Conservation (phyloP, 768 basidiomycete species). For the Lanmaoa rubissima region DNA sequence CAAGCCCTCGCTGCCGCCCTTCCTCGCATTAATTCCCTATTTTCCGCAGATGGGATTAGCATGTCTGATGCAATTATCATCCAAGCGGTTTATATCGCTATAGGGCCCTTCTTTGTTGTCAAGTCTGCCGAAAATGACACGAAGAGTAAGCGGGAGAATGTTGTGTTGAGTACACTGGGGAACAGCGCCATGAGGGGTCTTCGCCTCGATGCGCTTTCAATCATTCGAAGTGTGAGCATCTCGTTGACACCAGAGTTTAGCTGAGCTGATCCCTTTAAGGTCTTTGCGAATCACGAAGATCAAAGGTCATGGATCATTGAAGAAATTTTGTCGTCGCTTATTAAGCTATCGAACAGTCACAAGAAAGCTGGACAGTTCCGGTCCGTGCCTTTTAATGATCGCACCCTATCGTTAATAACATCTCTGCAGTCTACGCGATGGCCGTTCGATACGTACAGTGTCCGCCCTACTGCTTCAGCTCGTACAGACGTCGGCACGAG, state of each 20-base stretch:
- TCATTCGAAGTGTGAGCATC: constrained; percentile 77
- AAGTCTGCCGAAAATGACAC: constrained; percentile 58
- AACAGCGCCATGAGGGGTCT: constrained; percentile 80
- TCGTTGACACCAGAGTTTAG: neutral
- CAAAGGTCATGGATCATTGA: constrained; percentile 98
- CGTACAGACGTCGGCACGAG: constrained; percentile 93
- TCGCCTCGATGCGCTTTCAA: constrained; percentile 74
- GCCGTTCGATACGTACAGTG: constrained; percentile 88
- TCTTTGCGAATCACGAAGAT: constrained; percentile 87
- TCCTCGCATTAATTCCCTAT: constrained; percentile 70
- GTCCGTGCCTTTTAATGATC: constrained; percentile 40
- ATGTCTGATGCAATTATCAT: constrained; percentile 93
- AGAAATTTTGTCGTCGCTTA: constrained; percentile 87
- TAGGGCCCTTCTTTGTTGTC: constrained; percentile 92
- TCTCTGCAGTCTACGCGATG: constrained; percentile 74
- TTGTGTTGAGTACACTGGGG: constrained; percentile 65
- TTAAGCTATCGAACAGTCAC: constrained; percentile 86
- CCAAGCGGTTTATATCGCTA: constrained; percentile 87
- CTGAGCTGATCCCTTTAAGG: constrained; percentile 43
- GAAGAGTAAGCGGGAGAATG: constrained; percentile 54
- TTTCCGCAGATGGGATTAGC: constrained; percentile 63
- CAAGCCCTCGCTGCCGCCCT: constrained; percentile 70
- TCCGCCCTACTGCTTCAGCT: constrained; percentile 92
- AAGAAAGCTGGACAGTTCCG: constrained; percentile 88
- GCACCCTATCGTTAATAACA: neutral